phyloP scores from a whole-genome alignment of 179 eudicot species.

The Amaranthus tricolor region DNA sequence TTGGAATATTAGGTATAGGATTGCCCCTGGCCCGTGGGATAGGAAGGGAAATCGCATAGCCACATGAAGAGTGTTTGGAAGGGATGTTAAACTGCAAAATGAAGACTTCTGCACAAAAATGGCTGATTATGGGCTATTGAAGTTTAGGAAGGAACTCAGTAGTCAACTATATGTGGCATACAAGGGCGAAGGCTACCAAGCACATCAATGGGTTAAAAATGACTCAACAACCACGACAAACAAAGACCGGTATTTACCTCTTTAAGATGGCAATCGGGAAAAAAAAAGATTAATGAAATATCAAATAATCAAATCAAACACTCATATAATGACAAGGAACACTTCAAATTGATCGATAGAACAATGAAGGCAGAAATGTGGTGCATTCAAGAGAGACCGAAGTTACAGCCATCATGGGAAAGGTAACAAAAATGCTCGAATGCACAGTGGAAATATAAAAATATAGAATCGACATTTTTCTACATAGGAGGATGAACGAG shows the following conservation, averaged over 20 bases:
- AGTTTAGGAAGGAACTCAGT: conserved; percentile 77
- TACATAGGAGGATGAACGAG: conserved; percentile 25
- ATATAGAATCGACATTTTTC: conserved; percentile 77
- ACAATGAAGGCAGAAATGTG: conserved; percentile 96
- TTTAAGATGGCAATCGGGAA: conserved; percentile 66
- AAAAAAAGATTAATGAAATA: conserved; percentile 60
- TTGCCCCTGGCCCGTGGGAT: conserved; percentile 79
- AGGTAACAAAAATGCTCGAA: conserved; percentile 92
- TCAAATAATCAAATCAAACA: conserved; percentile 55
- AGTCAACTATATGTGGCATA: conserved; percentile 74
- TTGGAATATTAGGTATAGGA: conserved; percentile 79
- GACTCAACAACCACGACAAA: conserved; percentile 73
- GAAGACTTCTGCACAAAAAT: conserved; percentile 90
- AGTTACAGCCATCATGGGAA: conserved; percentile 86
- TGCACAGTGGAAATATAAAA: conserved; percentile 84
- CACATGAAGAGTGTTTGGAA: conserved; percentile 83
- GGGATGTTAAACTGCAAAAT: conserved; percentile 91
- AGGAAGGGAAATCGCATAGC: conserved; percentile 84
- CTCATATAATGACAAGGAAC: conserved; percentile 45
- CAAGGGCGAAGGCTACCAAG: conserved; percentile 90
- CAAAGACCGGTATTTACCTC: conserved; percentile 78
- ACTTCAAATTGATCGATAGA: conserved; percentile 60
- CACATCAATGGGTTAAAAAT: conserved; percentile 72
- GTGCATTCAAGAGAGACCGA: conserved; percentile 87
- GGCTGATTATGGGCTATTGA: conserved; percentile 81